Base-by-base conservation (phyloP, 164 flowering plant species). In the Platanus orientalis region DNA sequence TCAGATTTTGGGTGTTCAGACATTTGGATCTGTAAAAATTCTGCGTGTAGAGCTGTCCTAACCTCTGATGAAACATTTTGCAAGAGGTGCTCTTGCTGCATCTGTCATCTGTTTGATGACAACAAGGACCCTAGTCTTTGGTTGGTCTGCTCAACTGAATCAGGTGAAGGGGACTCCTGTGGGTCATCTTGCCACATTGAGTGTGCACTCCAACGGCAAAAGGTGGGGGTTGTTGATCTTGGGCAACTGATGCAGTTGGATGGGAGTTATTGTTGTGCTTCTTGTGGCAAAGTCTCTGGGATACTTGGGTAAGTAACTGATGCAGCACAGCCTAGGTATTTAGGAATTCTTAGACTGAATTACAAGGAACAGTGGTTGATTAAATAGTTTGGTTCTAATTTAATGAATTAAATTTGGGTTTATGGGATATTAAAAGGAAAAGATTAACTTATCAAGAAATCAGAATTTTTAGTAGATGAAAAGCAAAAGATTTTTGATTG, bases 111-210 rank as follows among this genome's bases (percentile, higher is more conserved):
- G 62, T 95, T 88, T 80, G 99, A 95, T 76, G 97, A 95, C 76
- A 92, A 95, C 68, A 95, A 92, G 75, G 99, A 95, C 72, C 98
- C 99, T 21, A 92, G 99, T 71, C 98, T 92, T 67, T 95, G 99
- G 99, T 73, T 95, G 77, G 94, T 86, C 54, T 95, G 99, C 67
- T 40, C 86, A 47, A 82, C 96, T 52, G 96, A 92, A 34, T 75
- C 82, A 65, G 81, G 72, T 21, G 72, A 71, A 32, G 80, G 64
- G 54, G 90, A 90, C 45, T 83, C 83, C 24, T 95, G 99, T 84
- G 98, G 96, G 23, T 70, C 83, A 63, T 88, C 99, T 45, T 95
- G 99, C 74, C 99, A 95, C 67, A 80, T 92, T 64, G 99, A 95
- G 73, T 95, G 99, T 83, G 97, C 99, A 6, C 81, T 92, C 61